phyloP scores from a whole-genome alignment of 2,329 filamentous ascomycete species.

The Colletotrichum lini region DNA sequence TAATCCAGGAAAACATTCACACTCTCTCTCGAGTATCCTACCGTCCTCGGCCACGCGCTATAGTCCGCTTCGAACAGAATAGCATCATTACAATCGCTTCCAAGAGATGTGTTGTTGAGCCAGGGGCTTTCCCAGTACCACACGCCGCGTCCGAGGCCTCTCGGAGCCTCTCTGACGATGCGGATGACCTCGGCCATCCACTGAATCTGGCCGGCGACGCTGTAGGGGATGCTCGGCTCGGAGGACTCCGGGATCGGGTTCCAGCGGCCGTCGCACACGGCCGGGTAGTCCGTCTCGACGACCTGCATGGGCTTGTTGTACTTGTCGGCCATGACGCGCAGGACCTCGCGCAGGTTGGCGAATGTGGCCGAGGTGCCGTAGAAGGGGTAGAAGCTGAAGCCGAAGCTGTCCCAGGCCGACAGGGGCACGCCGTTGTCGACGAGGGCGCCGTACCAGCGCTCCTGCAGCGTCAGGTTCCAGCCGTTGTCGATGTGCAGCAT shows the following conservation, averaged over 20 bases:
- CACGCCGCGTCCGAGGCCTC: slow-evolving; percentile 29
- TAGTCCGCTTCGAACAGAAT: slow-evolving; percentile 38
- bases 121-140: slow-evolving; percentile 37
- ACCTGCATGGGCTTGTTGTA: slow-evolving; percentile 38
- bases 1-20: slow-evolving; percentile 28
- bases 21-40: slow-evolving; percentile 33
- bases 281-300: slow-evolving; percentile 39
- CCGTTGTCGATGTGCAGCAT: slow-evolving; percentile 41
- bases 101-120: slow-evolving; percentile 36
- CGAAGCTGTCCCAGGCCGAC: slow-evolving; percentile 35
- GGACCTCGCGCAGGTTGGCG: slow-evolving; percentile 26
- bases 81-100: slow-evolving; percentile 36
- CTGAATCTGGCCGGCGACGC: slow-evolving; percentile 29
- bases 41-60: slow-evolving; percentile 31
- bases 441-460: slow-evolving; percentile 37
- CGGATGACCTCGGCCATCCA: slow-evolving; percentile 29
- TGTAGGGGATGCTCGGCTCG: slow-evolving; percentile 38
- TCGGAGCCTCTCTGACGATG: slow-evolving; percentile 29
- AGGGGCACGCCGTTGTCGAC: slow-evolving; percentile 35
- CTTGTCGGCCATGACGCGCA: slow-evolving; percentile 29
- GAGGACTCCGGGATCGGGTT: slow-evolving; percentile 34
- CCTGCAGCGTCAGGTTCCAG: slow-evolving; percentile 39
- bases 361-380: slow-evolving; percentile 39
- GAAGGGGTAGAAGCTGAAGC: slow-evolving; percentile 39
- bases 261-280: slow-evolving; percentile 36